phyloP scores from a whole-genome alignment of 345 rosid genomes.

The Bretschneidera sinensis region DNA sequence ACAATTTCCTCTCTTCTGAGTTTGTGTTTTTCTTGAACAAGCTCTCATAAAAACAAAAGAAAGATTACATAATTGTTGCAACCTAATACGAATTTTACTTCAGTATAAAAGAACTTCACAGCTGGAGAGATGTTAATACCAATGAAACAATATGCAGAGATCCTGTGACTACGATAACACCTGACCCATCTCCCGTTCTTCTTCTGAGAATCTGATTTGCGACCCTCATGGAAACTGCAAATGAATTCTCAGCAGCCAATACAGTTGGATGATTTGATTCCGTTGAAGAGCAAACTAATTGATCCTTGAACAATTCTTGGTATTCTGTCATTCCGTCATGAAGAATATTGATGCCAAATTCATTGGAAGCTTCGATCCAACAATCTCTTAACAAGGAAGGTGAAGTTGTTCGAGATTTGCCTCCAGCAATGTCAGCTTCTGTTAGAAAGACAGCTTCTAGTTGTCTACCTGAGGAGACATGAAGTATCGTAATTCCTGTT shows the following conservation, averaged over 20 bases:
- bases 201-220: slow-evolving; percentile 37
- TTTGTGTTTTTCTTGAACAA: too few relatives aligned
- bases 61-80: too few relatives aligned
- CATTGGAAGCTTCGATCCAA: slow-evolving; percentile 64
- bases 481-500: slow-evolving; percentile 6
- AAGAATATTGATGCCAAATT: slow-evolving; percentile 34
- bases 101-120: background rate
- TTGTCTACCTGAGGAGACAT: slow-evolving; percentile 33
- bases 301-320: slow-evolving; percentile 17
- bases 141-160: slow-evolving; percentile 52
- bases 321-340: slow-evolving; percentile 27
- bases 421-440: slow-evolving; percentile 72
- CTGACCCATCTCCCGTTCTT: slow-evolving; percentile 21
- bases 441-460: slow-evolving; percentile 61
- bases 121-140: slow-evolving; percentile 25
- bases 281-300: background rate
- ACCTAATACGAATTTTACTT: background rate
- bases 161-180: slow-evolving; percentile 52
- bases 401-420: slow-evolving; percentile 53
- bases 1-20: too few relatives aligned
- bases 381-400: slow-evolving; percentile 44
- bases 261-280: slow-evolving; percentile 20
- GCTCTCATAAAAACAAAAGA: too few relatives aligned
- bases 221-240: slow-evolving; percentile 24
- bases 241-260: slow-evolving; percentile 32